Evolutionary conservation across 2,329 filamentous ascomycete genomes (phyloP).

Genomic region (Tympanopsis confertula): DNA sequence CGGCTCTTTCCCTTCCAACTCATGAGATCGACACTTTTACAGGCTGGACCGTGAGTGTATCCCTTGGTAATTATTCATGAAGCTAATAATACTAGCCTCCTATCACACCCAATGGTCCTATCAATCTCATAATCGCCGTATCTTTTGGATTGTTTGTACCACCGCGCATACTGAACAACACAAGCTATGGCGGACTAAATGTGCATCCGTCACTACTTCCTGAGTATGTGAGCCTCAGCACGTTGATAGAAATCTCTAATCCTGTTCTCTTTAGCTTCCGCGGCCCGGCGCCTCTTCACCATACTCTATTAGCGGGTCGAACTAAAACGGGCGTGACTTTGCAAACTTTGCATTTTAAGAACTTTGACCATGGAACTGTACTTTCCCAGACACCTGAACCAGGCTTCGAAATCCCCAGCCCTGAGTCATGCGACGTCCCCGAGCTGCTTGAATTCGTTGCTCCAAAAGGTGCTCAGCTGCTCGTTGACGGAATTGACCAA

Average conservation of each 20-base stretch:
- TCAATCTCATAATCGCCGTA: conserved; percentile 48
- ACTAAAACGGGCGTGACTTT: conserved; percentile 43
- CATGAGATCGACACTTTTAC: conserved; percentile 52
- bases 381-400: conserved; percentile 37
- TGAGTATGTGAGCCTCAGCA: conserved; percentile 24
- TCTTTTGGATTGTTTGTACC: conserved; percentile 55
- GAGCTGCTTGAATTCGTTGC: conserved; percentile 31
- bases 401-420: conserved; percentile 28
- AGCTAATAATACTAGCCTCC: conserved; percentile 22
- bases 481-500: conserved; percentile 34
- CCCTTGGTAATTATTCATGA: conserved; percentile 2
- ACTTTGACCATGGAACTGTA: conserved; percentile 46
- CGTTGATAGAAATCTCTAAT: neutral
- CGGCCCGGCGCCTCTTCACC: conserved; percentile 49
- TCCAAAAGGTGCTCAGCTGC: conserved; percentile 35
- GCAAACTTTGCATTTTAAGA: conserved; percentile 45
- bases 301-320: conserved; percentile 39
- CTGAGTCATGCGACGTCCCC: conserved; percentile 22
- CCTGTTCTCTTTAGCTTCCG: conserved; percentile 27
- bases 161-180: conserved; percentile 36
- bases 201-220: conserved; percentile 54
- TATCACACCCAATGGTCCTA: conserved; percentile 16
- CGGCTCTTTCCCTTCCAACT: conserved; percentile 33
- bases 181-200: conserved; percentile 52
- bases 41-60: conserved; percentile 33